Conservation (phyloP, 2,329 filamentous ascomycete species). For the Fusarium scirpi region DNA sequence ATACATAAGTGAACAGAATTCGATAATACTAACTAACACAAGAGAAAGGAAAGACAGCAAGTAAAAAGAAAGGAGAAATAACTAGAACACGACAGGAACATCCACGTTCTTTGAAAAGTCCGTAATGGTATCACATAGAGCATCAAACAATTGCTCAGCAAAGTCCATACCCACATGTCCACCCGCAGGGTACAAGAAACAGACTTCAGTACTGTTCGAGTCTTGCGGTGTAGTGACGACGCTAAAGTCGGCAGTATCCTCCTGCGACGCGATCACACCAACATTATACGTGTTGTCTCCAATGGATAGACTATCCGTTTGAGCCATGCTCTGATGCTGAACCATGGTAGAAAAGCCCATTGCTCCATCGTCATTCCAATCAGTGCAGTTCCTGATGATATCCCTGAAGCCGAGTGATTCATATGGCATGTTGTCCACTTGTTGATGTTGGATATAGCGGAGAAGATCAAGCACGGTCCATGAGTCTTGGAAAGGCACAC, state of each 20-base stretch:
- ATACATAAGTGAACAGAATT: neutral
- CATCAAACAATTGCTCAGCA: constrained; percentile 22
- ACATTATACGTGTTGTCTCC: constrained; percentile 34
- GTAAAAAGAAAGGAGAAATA: neutral
- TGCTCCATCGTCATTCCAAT: constrained; percentile 33
- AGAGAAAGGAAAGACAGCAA: neutral
- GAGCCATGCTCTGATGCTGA: constrained; percentile 45
- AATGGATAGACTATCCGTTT: constrained; percentile 16
- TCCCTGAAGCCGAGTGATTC: constrained; percentile 44
- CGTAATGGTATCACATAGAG: constrained; percentile 24
- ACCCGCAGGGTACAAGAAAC: constrained; percentile 32
- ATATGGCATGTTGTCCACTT: constrained; percentile 47
- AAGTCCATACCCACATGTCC: neutral
- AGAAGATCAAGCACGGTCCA: constrained; percentile 55
- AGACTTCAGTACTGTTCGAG: constrained; percentile 28
- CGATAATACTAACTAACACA: neutral
- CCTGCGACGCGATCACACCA: constrained; percentile 32
- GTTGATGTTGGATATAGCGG: constrained; percentile 56
- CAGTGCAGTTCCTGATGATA: constrained; percentile 42
- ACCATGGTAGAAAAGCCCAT: constrained; percentile 42
- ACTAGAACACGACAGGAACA: constrained; percentile 5
- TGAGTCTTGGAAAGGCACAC: constrained; percentile 10
- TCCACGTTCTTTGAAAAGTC: constrained; percentile 12
- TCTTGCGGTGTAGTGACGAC: constrained; percentile 40
- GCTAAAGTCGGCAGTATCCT: constrained; percentile 42